These are phyloP conservation scores for Fusarium irregulare DNA, from an alignment of 2,329 filamentous ascomycete species.

Conservation along the genomic window DNA sequence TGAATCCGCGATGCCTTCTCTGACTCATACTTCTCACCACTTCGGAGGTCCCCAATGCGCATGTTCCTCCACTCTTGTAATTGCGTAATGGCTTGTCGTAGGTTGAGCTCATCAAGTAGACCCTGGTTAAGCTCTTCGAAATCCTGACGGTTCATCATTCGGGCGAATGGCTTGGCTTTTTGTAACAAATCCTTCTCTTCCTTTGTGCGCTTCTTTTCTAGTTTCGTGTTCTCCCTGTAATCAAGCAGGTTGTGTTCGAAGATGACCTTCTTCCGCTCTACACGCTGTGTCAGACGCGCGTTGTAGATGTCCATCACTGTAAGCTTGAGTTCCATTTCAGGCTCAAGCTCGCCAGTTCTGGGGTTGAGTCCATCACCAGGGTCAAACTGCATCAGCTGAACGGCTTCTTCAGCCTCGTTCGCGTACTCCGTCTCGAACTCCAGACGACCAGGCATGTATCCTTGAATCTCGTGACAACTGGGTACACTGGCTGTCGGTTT, in stretches of 20 bases:
- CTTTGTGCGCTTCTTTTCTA: constrained; percentile 95
- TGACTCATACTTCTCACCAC: constrained; percentile 90
- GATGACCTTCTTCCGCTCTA: constrained; percentile 94
- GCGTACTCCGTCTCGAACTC: constrained; percentile 98
- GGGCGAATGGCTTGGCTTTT: constrained; percentile 94
- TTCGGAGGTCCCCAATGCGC: constrained; percentile 84
- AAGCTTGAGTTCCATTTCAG: constrained; percentile 97
- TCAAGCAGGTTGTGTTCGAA: constrained; percentile 96
- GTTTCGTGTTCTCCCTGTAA: constrained; percentile 88
- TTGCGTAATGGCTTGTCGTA: constrained; percentile 88
- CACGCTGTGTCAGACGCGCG: constrained; percentile 85
- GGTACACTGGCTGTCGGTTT: constrained; percentile 97
- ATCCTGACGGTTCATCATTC: constrained; percentile 95
- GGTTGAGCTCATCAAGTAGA: constrained; percentile 88
- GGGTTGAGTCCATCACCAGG: constrained; percentile 93
- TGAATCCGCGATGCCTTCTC: constrained; percentile 85
- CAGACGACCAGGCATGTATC: constrained; percentile 96
- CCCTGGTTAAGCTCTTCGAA: constrained; percentile 88
- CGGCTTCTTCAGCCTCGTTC: constrained; percentile 97
- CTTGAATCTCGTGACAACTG: constrained; percentile 96
- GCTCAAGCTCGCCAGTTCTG: constrained; percentile 84
- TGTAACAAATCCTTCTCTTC: constrained; percentile 92
- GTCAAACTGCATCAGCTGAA: constrained; percentile 98
- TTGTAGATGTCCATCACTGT: constrained; percentile 99
- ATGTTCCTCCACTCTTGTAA: constrained; percentile 93